Base-by-base conservation (phyloP, 1,284 basidiomycete species). In the Malassezia cuniculi region DNA sequence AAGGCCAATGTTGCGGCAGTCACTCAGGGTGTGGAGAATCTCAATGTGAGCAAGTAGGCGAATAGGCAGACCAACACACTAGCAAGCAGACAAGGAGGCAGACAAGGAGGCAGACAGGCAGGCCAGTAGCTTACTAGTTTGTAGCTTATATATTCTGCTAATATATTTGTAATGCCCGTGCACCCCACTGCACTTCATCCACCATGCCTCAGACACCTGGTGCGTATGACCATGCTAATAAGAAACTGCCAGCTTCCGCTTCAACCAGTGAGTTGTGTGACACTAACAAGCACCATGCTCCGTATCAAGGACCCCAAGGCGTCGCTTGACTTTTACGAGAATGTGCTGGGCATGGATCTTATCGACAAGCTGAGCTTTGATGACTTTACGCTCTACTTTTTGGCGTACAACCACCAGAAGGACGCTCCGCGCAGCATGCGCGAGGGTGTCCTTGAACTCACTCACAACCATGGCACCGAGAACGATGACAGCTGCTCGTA, bases 291-390 rank as follows among this genome's bases (percentile, higher is more conserved):
- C 71, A 84, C 82, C 21, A 86, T 85, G 83, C 69, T 87, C 60
- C 78, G 87, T 53, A 75, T 90, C 67, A 86, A 82, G 72, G 85
- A 93, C 68, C 81, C 85, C 12, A 78, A 86, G 32, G 35, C 34
- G 29, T 58, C 55, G 29, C 50, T 65, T 29, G 44, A 59, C 30
- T 65, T 65, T 25, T 65, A 65, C 53, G 35, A 55, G 33, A 44
- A 65, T 29, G 67, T 78, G 37, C 73, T 93, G 31, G 87, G 89
- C 50, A 90, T 94, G 86, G 80, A 87, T 34, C 72, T 84, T 34
- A 72, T 85, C 38, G 74, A 75, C 43, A 55, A 41, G 28, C 52
- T 48, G 11, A 27, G 59, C n/a, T 57, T 33, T 20, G 50, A 34
- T 26, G 75, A 76, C 54, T 85, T 83, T 27, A 49, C 56, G 4